phyloP scores from a whole-genome alignment of 1,284 basidiomycete species.

The Ustilago shanxiensis region DNA sequence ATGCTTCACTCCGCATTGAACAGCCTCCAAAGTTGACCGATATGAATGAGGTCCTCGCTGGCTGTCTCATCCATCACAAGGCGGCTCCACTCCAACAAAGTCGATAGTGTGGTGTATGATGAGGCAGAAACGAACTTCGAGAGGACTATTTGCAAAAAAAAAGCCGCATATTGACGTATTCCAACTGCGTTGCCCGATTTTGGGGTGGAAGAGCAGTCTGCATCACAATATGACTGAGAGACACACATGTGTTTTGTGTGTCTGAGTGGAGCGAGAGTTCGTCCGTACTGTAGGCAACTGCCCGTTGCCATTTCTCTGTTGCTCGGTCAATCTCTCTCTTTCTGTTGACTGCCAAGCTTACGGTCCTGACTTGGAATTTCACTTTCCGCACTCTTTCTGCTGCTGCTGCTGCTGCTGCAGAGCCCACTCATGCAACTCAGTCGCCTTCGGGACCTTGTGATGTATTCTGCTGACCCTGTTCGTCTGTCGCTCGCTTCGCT shows the following conservation, averaged over 20 bases:
- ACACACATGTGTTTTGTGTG: neutral
- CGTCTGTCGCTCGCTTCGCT: neutral
- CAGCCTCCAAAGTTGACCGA: too few relatives aligned
- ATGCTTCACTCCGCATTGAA: neutral
- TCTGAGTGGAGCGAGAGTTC: neutral
- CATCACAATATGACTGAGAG: neutral
- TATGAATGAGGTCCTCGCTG: too few relatives aligned
- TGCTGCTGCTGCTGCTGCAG: neutral
- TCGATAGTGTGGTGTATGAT: neutral
- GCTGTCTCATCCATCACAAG: too few relatives aligned
- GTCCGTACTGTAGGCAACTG: neutral
- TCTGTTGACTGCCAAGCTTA: neutral
- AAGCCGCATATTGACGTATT: conserved; percentile 16
- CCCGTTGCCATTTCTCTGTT: neutral
- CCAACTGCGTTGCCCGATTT: conserved; percentile 12
- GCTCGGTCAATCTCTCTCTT: neutral
- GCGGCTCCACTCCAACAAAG: neutral
- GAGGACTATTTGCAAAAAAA: neutral
- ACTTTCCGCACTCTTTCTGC: neutral
- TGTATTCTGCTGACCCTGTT: neutral
- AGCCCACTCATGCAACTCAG: neutral
- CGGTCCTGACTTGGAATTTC: neutral
- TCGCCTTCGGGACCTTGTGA: neutral
- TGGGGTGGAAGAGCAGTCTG: neutral
- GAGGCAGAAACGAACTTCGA: neutral